phyloP scores from a whole-genome alignment of 305 asterid species.

The Solanum aculeatissimum region DNA sequence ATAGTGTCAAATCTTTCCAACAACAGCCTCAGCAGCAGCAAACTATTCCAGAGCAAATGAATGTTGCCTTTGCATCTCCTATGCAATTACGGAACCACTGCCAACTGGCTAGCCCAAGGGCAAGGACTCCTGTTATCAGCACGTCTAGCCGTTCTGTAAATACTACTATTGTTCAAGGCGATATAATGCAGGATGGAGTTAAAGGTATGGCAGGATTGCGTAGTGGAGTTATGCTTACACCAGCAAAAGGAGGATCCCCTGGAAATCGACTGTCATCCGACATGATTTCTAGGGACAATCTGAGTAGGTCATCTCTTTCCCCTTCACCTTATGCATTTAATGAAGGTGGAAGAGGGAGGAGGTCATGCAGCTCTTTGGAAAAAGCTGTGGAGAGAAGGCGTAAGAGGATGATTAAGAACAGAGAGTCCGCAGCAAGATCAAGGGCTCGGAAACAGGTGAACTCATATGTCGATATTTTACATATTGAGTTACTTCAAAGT shows the following conservation, averaged over 20 bases:
- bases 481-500: neutral
- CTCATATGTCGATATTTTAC: neutral
- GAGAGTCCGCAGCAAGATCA: slow-evolving; percentile 96
- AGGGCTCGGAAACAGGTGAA: slow-evolving; percentile 93
- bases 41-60: slow-evolving; percentile 69
- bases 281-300: slow-evolving; percentile 21
- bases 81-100: slow-evolving; percentile 29
- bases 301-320: slow-evolving; percentile 39
- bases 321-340: slow-evolving; percentile 57
- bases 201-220: slow-evolving; percentile 29
- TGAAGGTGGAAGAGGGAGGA: slow-evolving; percentile 66
- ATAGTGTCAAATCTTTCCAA: slow-evolving; percentile 23
- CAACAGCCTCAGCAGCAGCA: slow-evolving; percentile 28
- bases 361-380: slow-evolving; percentile 55
- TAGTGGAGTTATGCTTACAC: slow-evolving; percentile 23
- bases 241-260: slow-evolving; percentile 36
- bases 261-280: slow-evolving; percentile 39
- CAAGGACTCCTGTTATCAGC: slow-evolving; percentile 25
- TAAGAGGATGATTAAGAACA: slow-evolving; percentile 88
- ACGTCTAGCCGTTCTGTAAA: slow-evolving; percentile 23
- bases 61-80: slow-evolving; percentile 46
- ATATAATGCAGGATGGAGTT: slow-evolving; percentile 26
- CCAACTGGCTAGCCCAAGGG: slow-evolving; percentile 36
- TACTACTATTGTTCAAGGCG: slow-evolving; percentile 27
- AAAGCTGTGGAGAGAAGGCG: slow-evolving; percentile 95